Evolutionary conservation across 805 yeast genomes (phyloP), one percentile per base, ranked within the genome.

Genomic region (Nakazawaea pomicola): DNA sequence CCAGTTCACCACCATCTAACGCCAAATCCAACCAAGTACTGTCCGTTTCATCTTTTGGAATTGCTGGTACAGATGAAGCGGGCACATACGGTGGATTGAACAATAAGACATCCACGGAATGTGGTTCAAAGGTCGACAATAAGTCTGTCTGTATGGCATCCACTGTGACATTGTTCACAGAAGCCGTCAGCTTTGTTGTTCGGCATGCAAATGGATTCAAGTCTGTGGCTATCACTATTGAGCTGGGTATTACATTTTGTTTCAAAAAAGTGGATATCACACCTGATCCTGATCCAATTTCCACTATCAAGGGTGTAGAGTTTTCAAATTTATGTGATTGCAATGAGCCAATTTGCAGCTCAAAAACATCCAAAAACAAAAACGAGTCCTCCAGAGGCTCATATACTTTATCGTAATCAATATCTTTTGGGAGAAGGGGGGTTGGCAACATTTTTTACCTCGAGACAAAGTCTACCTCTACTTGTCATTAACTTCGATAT

Each of bases 51-150:
- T 52, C 33, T 1, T 44, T 45, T 0, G 93, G 93, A 1, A 74
- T 49, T 0, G 48, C 54, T 0, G 98, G 97, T 0, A 87, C 83
- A 0, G 53, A 55, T 44, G 80, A 89, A 1, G 91, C 86, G 0
- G 99, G 99, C 1, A 93, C 99, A 56, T 93, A 93, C 0, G 99
- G 99, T 0, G 99, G 99, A 54, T 93, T 93, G 62, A 93, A 93
- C 1, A 93, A 68, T 17, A 93, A 63, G 1, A 91, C 43, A 53
- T 93, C 98, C 1, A 89, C 70, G 4, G 62, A 38, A 2, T 68
- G 50, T 0, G 54, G 53, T 10, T 72, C 57, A 8, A 88, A 47
- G 2, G 76, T 67, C 8, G 70, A 51, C 0, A 83, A 72, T 23
- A 89, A 60, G 52, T 75, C 74, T 56, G 79, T 71, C 45, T 83